Evolutionary conservation across 768 basidiomycete species (phyloP).

Genomic region (Cystofilobasidium bisporidii): DNA sequence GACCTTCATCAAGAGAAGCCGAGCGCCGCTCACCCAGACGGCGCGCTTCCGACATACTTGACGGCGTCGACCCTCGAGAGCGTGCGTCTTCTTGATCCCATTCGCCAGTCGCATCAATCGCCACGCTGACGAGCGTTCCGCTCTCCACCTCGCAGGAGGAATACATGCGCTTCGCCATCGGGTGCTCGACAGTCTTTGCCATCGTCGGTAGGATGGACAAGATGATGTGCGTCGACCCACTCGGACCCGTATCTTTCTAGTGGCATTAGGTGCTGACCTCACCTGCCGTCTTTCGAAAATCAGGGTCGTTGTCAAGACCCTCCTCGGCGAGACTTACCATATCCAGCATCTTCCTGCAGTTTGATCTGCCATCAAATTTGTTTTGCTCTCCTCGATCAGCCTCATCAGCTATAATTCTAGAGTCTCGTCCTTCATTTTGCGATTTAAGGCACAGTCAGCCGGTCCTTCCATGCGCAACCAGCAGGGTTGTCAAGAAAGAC

Average conservation of each 20-base stretch:
- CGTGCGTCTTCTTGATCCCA: not conserved
- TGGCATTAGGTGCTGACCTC: no score
- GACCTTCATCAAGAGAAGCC: slow-evolving; percentile 3
- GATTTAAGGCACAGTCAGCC: no score
- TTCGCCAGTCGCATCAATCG: no score
- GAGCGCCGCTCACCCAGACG: not conserved
- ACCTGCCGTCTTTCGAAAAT: no score
- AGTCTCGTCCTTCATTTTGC: no score
- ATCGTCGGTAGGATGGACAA: slow-evolving; percentile 18
- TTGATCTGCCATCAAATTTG: not conserved
- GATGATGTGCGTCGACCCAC: slow-evolving; percentile 26
- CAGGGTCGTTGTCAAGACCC: not conserved
- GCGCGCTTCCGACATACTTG: not conserved
- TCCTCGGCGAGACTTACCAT: slow-evolving; percentile 21
- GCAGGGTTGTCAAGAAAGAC: no score
- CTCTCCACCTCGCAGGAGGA: slow-evolving; percentile 14
- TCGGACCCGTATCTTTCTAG: no score
- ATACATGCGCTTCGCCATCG: slow-evolving; percentile 22
- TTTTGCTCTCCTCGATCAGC: no score
- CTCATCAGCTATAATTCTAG: no score
- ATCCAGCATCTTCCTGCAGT: slow-evolving; percentile 3
- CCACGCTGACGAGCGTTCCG: not conserved
- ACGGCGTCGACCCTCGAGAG: slow-evolving; percentile 21
- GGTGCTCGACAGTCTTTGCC: slow-evolving; percentile 20
- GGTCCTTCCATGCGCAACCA: no score